phyloP scores from a whole-genome alignment of 2,329 filamentous ascomycete species.

The Teratosphaeria gauchensis region DNA sequence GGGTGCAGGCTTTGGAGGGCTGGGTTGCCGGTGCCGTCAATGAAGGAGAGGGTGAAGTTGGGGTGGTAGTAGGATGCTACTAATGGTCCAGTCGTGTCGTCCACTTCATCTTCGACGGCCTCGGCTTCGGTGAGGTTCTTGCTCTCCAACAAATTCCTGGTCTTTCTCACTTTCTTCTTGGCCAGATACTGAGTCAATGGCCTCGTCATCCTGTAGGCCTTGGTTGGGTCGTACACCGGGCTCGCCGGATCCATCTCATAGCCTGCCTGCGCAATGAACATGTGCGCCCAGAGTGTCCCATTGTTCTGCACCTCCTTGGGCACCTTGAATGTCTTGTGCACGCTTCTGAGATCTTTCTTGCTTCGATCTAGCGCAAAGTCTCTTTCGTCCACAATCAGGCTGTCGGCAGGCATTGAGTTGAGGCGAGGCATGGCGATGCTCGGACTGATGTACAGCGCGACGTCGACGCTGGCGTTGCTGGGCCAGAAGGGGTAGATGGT shows the following conservation, averaged over 20 bases:
- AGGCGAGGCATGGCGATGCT: conserved; percentile 61
- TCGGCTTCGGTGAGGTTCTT: conserved; percentile 33
- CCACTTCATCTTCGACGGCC: conserved; percentile 34
- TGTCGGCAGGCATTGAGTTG: conserved; percentile 53
- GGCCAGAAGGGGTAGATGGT: conserved; percentile 83
- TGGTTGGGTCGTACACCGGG: conserved; percentile 60
- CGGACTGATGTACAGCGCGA: conserved; percentile 74
- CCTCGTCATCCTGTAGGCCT: conserved; percentile 73
- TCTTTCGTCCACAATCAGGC: conserved; percentile 69
- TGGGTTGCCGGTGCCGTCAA: conserved; percentile 68
- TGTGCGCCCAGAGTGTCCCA: conserved; percentile 88
- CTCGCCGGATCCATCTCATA: conserved; percentile 65
- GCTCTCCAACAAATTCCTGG: conserved; percentile 65
- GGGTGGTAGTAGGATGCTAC: conserved; percentile 88
- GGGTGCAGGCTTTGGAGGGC: conserved; percentile 59
- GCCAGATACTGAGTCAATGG: conserved; percentile 82
- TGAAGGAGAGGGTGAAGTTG: conserved; percentile 80
- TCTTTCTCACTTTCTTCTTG: conserved; percentile 84
- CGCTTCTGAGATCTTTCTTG: conserved; percentile 64
- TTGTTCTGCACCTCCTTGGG: conserved; percentile 78
- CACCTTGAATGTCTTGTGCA: conserved; percentile 68
- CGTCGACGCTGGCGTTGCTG: conserved; percentile 65
- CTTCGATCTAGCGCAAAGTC: conserved; percentile 48
- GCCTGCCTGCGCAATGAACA: conserved; percentile 74
- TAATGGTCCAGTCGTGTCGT: conserved; percentile 45